phyloP scores from a whole-genome alignment of 257 asterid species.

The Catharanthus roseus region DNA sequence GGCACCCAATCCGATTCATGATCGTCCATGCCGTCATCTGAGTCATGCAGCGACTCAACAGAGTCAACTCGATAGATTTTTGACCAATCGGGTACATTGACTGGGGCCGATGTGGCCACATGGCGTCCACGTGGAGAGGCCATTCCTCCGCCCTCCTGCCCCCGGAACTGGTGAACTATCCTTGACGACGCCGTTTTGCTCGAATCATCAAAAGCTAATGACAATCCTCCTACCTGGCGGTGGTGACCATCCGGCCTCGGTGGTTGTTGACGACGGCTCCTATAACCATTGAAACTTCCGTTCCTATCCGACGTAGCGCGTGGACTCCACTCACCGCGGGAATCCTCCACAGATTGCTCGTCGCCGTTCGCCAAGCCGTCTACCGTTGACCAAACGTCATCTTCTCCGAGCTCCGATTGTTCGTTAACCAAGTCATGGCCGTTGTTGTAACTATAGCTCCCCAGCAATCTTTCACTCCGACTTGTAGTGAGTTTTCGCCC shows the following conservation, averaged over 20 bases:
- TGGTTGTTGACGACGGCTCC: constrained; percentile 26
- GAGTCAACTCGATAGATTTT: constrained; percentile 64
- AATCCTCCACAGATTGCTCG: constrained; percentile 22
- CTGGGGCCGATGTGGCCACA: constrained; percentile 68
- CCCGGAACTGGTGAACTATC: constrained; percentile 52
- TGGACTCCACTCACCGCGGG: constrained; percentile 37
- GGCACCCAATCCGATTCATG: constrained; percentile 49
- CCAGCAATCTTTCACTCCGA: constrained; percentile 58
- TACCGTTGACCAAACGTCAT: constrained; percentile 68
- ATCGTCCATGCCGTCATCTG: constrained; percentile 33
- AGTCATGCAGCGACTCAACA: constrained; percentile 55
- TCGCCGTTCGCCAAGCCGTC: constrained; percentile 38
- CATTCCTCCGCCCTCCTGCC: constrained; percentile 27
- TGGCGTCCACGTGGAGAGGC: constrained; percentile 44
- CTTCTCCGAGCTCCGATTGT: constrained; percentile 60
- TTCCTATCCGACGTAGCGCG: constrained; percentile 37
- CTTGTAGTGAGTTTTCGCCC: constrained; percentile 58
- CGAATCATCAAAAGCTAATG: constrained; percentile 59
- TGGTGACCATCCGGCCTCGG: constrained; percentile 25
- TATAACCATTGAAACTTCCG: constrained; percentile 25
- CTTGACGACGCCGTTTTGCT: constrained; percentile 35
- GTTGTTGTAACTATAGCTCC: constrained; percentile 32
- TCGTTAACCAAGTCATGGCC: constrained; percentile 34
- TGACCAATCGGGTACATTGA: constrained; percentile 84
- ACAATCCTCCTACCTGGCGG: constrained; percentile 51